Base-by-base conservation (phyloP, 2,329 filamentous ascomycete genomes). In the Colletotrichum horii region DNA sequence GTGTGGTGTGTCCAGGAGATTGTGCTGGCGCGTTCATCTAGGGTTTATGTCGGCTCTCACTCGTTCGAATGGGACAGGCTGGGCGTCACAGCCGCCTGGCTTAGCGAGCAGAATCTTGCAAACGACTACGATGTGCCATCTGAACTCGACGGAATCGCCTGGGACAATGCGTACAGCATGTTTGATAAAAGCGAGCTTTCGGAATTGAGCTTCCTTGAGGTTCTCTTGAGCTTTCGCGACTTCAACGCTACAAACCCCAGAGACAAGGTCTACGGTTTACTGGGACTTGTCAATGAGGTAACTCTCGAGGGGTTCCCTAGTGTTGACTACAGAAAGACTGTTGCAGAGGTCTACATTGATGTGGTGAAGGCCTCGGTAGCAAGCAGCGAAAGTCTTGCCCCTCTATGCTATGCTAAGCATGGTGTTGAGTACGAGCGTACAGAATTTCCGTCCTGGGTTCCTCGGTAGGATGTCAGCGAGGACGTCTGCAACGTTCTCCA, bases 1-100 rank as follows among this genome's bases (percentile, higher is more conserved):
- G 70, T 73, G 8, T 73, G 65, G 70, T 73, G 65, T 8, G 70
- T 73, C 16, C 70, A 69, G 32, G 70, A 69, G 14, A 64, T 69
- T 5, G 55, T 69, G 9, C 65, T 73, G 8, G 70, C 70, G 4
- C 16, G 38, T 3, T 69, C 36, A 6, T 73, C 56, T 6, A 55
- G 26, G 22, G 38, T 43, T 22, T 52, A 52, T 22, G 43, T 52
- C 11, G 43, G 43, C 43, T 52, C 43, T 52, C n/a, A 52, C 43
- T 52, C 43, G 43, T 52, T 52, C 43, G n/a, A 52, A 1, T 52
- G 43, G 43, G 43, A 52, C 2, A 52, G n/a, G 11, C 43, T 52
- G 11, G 43, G 43, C n/a, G 43, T 52, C n/a, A 52, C 43, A 4
- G 43, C 43, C 43, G 43, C 43, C 43, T 52, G 43, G 43, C 43